These are phyloP conservation scores for Phytophthora rubi DNA, from an alignment of 352 stramenopile species.

Conservation along the genomic window DNA sequence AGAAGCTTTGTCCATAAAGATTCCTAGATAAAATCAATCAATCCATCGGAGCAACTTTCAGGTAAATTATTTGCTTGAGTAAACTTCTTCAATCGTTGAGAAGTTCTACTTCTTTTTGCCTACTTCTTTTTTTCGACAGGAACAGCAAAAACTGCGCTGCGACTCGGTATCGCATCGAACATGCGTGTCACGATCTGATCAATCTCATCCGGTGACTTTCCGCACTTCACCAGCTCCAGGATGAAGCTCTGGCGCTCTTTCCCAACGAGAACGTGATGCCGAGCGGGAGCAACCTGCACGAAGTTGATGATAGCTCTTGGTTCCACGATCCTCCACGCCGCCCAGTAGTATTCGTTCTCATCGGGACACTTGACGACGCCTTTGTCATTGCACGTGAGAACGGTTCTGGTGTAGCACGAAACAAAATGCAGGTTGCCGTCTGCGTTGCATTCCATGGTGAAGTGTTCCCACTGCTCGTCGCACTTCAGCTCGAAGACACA, in stretches of 20 bases:
- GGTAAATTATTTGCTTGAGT: too few species aligned
- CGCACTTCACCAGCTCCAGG: slow-evolving; percentile 37
- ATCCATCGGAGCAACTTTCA: too few species aligned
- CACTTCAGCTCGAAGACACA: slow-evolving; percentile 27
- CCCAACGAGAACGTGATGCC: too few species aligned
- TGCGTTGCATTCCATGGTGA: slow-evolving; percentile 16
- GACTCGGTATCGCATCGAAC: slow-evolving; percentile 21
- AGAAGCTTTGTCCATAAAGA: too few species aligned
- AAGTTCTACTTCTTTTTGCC: too few species aligned
- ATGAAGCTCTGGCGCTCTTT: slow-evolving; percentile 24
- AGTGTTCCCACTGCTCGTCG: slow-evolving; percentile 5
- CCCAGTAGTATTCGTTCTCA: neutral
- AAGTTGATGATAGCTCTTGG: too few species aligned
- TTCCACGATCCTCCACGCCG: too few species aligned
- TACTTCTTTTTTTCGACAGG: too few species aligned
- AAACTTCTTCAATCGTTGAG: too few species aligned
- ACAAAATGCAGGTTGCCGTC: neutral
- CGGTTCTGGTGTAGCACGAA: slow-evolving; percentile 8
- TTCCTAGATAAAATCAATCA: too few species aligned
- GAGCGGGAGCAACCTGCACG: too few species aligned
- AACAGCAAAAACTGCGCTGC: neutral
- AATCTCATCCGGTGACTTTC: slow-evolving; percentile 36
- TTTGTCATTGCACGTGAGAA: slow-evolving; percentile 7
- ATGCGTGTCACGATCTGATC: slow-evolving; percentile 36
- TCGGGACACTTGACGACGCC: slow-evolving; percentile 17